phyloP scores from a whole-genome alignment of 768 basidiomycete species.

The Melanogaster broomeanus region DNA sequence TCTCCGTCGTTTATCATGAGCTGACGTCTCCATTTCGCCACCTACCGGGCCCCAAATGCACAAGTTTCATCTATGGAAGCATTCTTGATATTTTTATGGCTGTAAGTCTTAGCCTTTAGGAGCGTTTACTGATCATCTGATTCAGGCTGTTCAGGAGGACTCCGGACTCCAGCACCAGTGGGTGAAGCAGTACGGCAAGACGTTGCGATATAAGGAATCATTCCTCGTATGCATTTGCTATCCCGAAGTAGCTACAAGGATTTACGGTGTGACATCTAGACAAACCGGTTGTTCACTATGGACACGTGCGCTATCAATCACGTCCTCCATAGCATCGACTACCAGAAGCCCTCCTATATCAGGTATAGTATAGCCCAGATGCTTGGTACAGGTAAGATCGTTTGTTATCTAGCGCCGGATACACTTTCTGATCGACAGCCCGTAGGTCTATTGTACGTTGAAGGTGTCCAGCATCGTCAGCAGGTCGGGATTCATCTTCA shows the following conservation, averaged over 20 bases:
- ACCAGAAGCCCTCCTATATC: conserved; percentile 52
- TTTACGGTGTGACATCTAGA: conserved; percentile 20
- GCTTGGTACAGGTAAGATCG: conserved; percentile 35
- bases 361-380: conserved; percentile 41
- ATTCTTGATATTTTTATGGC: conserved; percentile 44
- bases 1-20: conserved; percentile 31
- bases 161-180: too few species aligned
- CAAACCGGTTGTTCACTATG: conserved; percentile 49
- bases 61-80: conserved; percentile 49
- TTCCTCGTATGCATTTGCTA: too few species aligned
- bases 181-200: too few species aligned
- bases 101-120: too few species aligned
- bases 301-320: conserved; percentile 67
- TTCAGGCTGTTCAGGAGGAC: too few species aligned
- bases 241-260: too few species aligned
- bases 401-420: background rate
- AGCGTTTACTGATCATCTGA: too few species aligned
- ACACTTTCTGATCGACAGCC: background rate
- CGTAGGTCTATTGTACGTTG: conserved; percentile 5
- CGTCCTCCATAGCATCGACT: conserved; percentile 56
- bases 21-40: conserved; percentile 43
- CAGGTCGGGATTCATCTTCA: conserved; percentile 27
- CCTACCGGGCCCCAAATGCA: conserved; percentile 50
- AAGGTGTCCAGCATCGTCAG: conserved; percentile 35
- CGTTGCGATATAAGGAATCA: too few species aligned